Percentiles rank a stretch among this genome's conserved stretches.
phyloP scores from a whole-genome alignment of 1,284 basidiomycete species.

The Malassezia sympodialis region DNA sequence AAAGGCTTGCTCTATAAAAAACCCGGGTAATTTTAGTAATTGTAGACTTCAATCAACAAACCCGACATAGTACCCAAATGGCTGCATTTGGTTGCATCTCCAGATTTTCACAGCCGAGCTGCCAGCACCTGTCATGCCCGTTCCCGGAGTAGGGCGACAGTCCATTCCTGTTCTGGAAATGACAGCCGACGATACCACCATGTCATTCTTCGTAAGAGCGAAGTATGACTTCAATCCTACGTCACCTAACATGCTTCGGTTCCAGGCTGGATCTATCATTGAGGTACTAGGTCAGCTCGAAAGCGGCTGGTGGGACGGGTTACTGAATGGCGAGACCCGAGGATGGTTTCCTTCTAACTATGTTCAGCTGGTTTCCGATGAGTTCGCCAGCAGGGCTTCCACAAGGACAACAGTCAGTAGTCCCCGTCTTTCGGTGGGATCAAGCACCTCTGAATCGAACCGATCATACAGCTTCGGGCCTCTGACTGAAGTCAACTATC shows the following conservation, averaged over 20 bases:
- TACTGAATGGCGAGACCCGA: slow-evolving; percentile 58
- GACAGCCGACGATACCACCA: neutral
- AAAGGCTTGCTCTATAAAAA: neutral
- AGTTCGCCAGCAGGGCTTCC: slow-evolving; percentile 52
- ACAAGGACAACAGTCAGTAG: neutral
- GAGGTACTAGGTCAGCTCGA: slow-evolving; percentile 84
- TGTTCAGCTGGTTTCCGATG: slow-evolving; percentile 66
- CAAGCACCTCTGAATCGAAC: neutral
- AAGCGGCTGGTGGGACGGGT: slow-evolving; percentile 97
- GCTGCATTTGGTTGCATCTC: neutral
- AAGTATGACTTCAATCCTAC: slow-evolving; percentile 70
- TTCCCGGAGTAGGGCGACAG: neutral
- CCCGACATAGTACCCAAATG: neutral
- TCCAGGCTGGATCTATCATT: slow-evolving; percentile 75
- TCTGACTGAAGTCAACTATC: neutral
- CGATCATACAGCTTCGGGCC: neutral
- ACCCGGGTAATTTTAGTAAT: neutral
- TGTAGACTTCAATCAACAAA: neutral
- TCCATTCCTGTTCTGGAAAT: neutral
- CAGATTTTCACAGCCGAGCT: neutral
- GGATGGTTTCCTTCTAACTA: slow-evolving; percentile 99
- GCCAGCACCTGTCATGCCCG: neutral
- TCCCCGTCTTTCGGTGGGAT: neutral
- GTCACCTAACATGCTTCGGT: slow-evolving; percentile 77
- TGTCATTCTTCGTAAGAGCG: slow-evolving; percentile 71